Evolutionary conservation across 2,329 filamentous ascomycete genomes (phyloP), one percentile per base, ranked within the genome.

Genomic region (Fusarium tuaranense): DNA sequence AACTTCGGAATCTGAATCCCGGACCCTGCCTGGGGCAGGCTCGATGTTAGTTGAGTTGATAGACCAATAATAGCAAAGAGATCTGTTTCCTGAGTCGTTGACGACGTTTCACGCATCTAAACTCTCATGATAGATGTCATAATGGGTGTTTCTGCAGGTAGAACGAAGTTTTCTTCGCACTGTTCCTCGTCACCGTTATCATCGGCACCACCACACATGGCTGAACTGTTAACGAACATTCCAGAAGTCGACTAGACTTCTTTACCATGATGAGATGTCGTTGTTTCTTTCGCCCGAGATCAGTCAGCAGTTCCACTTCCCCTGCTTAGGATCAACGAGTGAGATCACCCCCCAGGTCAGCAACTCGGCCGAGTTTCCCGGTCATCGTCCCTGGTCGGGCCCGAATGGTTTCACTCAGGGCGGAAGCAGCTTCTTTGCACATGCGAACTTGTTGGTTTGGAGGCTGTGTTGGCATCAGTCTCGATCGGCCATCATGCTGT

Each of bases 271-370:
- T 51, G 60, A 25, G 16, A 38, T 63, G 60, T 53, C 38, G 60
- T 63, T 30, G n/a, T 53, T 63, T 53, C 22, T 53, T 20, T 20
- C 44, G 10, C 34, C 18, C 13, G 13, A 20, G n/a, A 27, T 32
- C 27, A 38, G 60, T 63, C 60, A 63, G 60, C 60, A 30, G 60
- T 63, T 51, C 60, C 44, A 53, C 60, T 53, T 63, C 44, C 32
- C 18, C 27, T 63, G 16, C 22, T 12, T n/a, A 57, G 30, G 13
- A 32, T 22, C 9, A 25, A 36, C 32, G 32, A 48, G 41, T 63
- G 41, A 51, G 60, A 63, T 63, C 16, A 12, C 44, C 6, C 51
- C 51, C 20, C 44, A 63, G 18, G 44, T 30, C 20, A 36, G 20
- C 22, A 39, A 30, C 60, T 63, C 60, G 60, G 60, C 44, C 32